Evolutionary conservation across 495 filamentous ascomycete species (phyloP).

Genomic region (Symbiotaphrina buchneri): DNA sequence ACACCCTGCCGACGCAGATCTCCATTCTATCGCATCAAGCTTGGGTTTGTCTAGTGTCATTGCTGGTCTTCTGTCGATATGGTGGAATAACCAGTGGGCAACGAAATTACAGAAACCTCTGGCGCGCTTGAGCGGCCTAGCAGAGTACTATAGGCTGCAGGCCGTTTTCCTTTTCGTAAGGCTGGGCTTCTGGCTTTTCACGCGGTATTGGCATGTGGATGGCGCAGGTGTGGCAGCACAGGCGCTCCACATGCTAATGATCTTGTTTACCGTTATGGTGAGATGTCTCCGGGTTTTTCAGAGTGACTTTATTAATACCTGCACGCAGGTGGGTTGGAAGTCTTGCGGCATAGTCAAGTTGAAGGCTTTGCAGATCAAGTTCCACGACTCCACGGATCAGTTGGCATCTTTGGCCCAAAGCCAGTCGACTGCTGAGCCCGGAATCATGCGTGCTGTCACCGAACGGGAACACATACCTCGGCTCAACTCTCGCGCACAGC

Average conservation of each 20-base stretch:
- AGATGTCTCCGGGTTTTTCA: conserved; percentile 1
- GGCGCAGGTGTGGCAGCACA: conserved; percentile 17
- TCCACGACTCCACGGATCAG: too few species aligned
- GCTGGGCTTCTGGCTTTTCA: conserved; percentile 24
- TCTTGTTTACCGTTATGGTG: conserved; percentile 12
- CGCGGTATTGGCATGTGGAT: not conserved
- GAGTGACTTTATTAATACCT: not conserved
- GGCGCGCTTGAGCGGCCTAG: conserved; percentile 38
- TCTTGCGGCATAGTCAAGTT: conserved; percentile 7
- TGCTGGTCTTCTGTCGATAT: conserved; percentile 31
- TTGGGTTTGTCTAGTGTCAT: conserved; percentile 14
- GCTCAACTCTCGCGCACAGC: conserved; percentile 1
- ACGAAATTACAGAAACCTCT: conserved; percentile 37
- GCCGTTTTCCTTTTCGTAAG: conserved; percentile 34
- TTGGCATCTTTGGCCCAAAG: conserved; percentile 7
- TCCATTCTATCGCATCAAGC: conserved; percentile 10
- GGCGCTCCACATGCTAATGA: conserved; percentile 32
- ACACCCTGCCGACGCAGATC: not conserved
- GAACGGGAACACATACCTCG: not conserved
- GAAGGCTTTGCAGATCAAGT: too few species aligned
- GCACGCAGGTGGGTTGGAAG: conserved; percentile 1
- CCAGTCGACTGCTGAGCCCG: not conserved
- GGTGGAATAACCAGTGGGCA: conserved; percentile 58
- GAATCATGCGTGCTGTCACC: conserved; percentile 1
- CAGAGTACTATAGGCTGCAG: conserved; percentile 48